Percentiles rank a stretch among this genome's conserved stretches.
phyloP scores from a whole-genome alignment of 139 green algal genomes.

The Axilococcus clingmanii region DNA sequence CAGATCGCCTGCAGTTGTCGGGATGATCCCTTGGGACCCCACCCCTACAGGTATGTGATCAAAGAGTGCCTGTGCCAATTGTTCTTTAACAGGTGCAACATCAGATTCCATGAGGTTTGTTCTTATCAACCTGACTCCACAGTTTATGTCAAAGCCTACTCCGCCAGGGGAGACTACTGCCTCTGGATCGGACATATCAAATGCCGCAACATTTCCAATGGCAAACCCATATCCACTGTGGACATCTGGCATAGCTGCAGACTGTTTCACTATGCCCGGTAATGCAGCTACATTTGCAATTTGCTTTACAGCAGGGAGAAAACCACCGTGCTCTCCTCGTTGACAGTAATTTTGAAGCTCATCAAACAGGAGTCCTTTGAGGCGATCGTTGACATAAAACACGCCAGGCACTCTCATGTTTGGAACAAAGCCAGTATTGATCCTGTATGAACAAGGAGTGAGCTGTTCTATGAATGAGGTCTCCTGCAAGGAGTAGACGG shows the following conservation, averaged over 20 bases:
- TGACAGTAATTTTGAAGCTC: constrained; percentile 52
- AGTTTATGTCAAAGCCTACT: constrained; percentile 86
- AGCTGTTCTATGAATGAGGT: constrained; percentile 28
- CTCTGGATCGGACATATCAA: constrained; percentile 73
- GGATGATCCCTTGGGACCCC: constrained; percentile 76
- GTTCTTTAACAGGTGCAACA: constrained; percentile 58
- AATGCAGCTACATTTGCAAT: constrained; percentile 81
- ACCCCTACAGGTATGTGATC: constrained; percentile 92
- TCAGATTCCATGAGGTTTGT: constrained; percentile 79
- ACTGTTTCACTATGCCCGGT: constrained; percentile 75
- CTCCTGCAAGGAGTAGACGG: constrained; percentile 15
- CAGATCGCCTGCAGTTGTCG: constrained; percentile 62
- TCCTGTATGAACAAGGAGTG: constrained; percentile 63
- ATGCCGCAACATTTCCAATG: constrained; percentile 88
- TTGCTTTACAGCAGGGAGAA: constrained; percentile 83
- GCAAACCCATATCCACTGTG: constrained; percentile 87
- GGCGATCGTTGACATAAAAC: constrained; percentile 75
- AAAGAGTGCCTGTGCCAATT: constrained; percentile 71
- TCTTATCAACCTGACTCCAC: constrained; percentile 74
- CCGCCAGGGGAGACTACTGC: constrained; percentile 78
- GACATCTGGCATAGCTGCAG: constrained; percentile 81
- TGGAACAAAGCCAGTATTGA: constrained; percentile 74
- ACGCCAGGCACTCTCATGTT: constrained; percentile 69
- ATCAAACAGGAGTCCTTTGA: constrained; percentile 65
- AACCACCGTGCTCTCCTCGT: constrained; percentile 50